Evolutionary conservation across 257 asterid species (phyloP).

Genomic region (Hygrophila difformis): DNA sequence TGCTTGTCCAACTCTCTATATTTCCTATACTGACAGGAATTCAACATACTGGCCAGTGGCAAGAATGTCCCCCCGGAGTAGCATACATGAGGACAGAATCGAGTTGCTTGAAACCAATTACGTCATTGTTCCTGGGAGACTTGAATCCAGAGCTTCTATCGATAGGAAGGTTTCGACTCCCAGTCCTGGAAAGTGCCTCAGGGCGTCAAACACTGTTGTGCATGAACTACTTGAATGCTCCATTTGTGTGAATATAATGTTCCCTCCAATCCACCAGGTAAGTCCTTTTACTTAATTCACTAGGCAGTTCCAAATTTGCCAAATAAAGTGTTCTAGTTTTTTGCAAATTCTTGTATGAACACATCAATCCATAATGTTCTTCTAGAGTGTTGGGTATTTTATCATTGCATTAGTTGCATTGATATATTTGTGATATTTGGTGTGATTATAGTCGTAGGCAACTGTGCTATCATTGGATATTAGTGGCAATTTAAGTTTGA

Average conservation of each 20-base stretch:
- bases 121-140: constrained; percentile 38
- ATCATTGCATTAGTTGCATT: too few relatives aligned
- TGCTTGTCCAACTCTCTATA: constrained; percentile 11
- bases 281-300: constrained; percentile 12
- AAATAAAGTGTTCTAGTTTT: not conserved
- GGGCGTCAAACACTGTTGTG: constrained; percentile 37
- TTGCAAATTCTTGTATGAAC: constrained; percentile 7
- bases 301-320: constrained; percentile 1
- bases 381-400: too few relatives aligned
- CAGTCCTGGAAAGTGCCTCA: constrained; percentile 32
- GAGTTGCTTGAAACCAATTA: constrained; percentile 35
- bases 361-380: too few relatives aligned
- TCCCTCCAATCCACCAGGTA: constrained; percentile 86
- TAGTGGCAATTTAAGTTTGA: too few relatives aligned
- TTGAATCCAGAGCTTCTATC: constrained; percentile 35
- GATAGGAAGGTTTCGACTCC: constrained; percentile 32
- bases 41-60: constrained; percentile 4
- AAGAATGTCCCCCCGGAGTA: constrained; percentile 49
- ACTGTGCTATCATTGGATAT: too few relatives aligned
- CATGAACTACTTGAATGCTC: constrained; percentile 81
- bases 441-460: too few relatives aligned
- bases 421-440: too few relatives aligned
- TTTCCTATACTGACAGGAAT: constrained; percentile 14
- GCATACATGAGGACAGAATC: constrained; percentile 27
- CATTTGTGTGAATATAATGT: constrained; percentile 55